A percentile compares a stretch with the other conserved stretches of the same genome.
These are phyloP conservation scores for Naganishia liquefaciens DNA, from an alignment of 1,284 basidiomycete genomes.

Conservation along the genomic window DNA sequence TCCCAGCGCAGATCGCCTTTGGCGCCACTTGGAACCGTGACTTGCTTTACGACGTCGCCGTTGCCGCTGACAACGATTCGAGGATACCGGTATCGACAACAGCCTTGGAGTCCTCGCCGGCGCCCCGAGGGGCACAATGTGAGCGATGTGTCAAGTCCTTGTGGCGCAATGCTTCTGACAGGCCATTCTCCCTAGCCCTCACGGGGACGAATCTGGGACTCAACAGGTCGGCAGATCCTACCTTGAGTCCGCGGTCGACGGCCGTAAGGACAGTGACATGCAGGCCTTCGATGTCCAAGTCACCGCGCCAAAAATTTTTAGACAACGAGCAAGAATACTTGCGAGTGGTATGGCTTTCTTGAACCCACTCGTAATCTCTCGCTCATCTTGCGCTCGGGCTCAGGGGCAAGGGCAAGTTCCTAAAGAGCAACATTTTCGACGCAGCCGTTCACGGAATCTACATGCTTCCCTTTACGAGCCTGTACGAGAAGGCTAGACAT, in stretches of 20 bases:
- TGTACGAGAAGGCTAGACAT: conserved; percentile 70
- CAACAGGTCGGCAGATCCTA: conserved; percentile 79
- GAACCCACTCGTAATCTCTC: background rate
- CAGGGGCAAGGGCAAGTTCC: background rate
- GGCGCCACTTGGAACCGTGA: conserved; percentile 57
- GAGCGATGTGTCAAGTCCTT: background rate
- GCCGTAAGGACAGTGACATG: conserved; percentile 71
- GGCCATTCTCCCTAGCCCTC: conserved; percentile 56
- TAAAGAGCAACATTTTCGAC: conserved; percentile 14
- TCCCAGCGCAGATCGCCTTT: conserved; percentile 56
- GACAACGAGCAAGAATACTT: conserved; percentile 52
- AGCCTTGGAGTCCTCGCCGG: conserved; percentile 50
- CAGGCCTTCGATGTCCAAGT: conserved; percentile 68
- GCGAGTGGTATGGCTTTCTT: conserved; percentile 32
- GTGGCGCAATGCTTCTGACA: background rate
- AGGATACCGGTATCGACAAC: conserved; percentile 51
- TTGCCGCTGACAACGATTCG: conserved; percentile 57
- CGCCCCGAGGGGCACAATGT: conserved; percentile 46
- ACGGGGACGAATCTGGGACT: conserved; percentile 65
- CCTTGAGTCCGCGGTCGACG: conserved; percentile 67
- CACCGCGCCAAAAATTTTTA: conserved; percentile 50
- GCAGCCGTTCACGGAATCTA: conserved; percentile 52
- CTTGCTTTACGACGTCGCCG: conserved; percentile 53
- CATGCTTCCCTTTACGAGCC: conserved; percentile 64
- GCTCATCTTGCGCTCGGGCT: conserved; percentile 24